Evolutionary conservation across 768 basidiomycete species (phyloP).

Genomic region (Psilocybe subaeruginosa): DNA sequence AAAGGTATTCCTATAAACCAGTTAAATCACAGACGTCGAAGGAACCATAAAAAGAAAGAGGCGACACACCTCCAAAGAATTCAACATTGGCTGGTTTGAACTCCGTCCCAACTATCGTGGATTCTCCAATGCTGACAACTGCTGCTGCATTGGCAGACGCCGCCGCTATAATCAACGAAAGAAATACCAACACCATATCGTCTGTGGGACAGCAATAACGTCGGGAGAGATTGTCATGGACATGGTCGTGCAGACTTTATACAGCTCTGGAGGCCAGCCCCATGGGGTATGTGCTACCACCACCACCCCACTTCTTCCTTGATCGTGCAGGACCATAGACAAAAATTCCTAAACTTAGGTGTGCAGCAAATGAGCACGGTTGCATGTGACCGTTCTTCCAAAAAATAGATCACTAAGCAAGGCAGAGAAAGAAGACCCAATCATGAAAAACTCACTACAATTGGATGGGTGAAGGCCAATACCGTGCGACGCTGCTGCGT

Average conservation of each 20-base stretch:
- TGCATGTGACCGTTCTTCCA: not conserved
- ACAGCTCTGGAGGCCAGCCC: no score
- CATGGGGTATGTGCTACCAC: not conserved
- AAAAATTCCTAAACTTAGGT: not conserved
- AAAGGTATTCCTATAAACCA: slow-evolving; percentile 45
- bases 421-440: not conserved
- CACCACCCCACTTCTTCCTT: not conserved
- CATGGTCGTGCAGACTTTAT: no score
- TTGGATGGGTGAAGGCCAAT: not conserved
- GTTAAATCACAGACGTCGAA: no score
- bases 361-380: not conserved
- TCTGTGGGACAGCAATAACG: not conserved
- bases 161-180: not conserved
- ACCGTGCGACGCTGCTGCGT: not conserved
- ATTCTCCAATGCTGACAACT: not conserved
- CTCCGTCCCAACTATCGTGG: slow-evolving; percentile 1
- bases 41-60: not conserved
- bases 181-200: not conserved
- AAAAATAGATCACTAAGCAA: not conserved
- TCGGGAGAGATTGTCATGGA: not conserved
- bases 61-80: slow-evolving; percentile 10
- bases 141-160: not conserved
- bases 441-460: not conserved
- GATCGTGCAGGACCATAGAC: not conserved
- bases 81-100: slow-evolving; percentile 5